These are phyloP conservation scores for Coemansia linderi DNA, from an alignment of 371 early-diverging fungal genomes.

Conservation along the genomic window DNA sequence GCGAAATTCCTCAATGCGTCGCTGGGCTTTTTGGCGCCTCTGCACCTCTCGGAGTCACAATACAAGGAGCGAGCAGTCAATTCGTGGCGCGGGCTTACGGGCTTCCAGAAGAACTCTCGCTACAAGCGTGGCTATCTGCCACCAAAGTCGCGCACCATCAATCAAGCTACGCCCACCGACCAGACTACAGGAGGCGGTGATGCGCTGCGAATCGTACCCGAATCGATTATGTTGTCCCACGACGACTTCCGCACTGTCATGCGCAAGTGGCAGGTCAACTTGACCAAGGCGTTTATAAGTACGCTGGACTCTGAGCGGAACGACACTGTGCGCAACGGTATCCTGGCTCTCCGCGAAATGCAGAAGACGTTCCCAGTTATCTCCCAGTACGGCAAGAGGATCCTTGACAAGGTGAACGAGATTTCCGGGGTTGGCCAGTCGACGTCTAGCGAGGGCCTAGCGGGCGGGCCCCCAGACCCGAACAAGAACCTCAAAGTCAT, in stretches of 20 bases:
- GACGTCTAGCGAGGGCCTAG: slow-evolving; percentile 29
- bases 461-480: slow-evolving; percentile 15
- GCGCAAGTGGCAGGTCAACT: slow-evolving; percentile 76
- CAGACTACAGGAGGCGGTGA: slow-evolving; percentile 50
- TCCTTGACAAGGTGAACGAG: slow-evolving; percentile 48
- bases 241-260: slow-evolving; percentile 73
- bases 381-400: slow-evolving; percentile 48
- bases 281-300: slow-evolving; percentile 53
- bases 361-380: slow-evolving; percentile 56
- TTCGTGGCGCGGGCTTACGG: slow-evolving; percentile 65
- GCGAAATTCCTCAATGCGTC: slow-evolving; percentile 67
- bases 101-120: slow-evolving; percentile 75
- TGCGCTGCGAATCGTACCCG: slow-evolving; percentile 56
- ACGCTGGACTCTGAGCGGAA: slow-evolving; percentile 57
- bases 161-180: slow-evolving; percentile 19
- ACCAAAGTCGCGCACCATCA: slow-evolving; percentile 39
- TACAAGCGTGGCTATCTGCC: slow-evolving; percentile 48
- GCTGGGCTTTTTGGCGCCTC: slow-evolving; percentile 61
- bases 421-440: slow-evolving; percentile 40
- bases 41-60: slow-evolving; percentile 62
- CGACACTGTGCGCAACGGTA: slow-evolving; percentile 61
- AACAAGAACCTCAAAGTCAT: slow-evolving; percentile 60
- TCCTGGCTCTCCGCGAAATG: slow-evolving; percentile 58
- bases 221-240: slow-evolving; percentile 59
- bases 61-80: slow-evolving; percentile 63